Conservation (phyloP, 768 basidiomycete species). For the Lactarius quietus region DNA sequence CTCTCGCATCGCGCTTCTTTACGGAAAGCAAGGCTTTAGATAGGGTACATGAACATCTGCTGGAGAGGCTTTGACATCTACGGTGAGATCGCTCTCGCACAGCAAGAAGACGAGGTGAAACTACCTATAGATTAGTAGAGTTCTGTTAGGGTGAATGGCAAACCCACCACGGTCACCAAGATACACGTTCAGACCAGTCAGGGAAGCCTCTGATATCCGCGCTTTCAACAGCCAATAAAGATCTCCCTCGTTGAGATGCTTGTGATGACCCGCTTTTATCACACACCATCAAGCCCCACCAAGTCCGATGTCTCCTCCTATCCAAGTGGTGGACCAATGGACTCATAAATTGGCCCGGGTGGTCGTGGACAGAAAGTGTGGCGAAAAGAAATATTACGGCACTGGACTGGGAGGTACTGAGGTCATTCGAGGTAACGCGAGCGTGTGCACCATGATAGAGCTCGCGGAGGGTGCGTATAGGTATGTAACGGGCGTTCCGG, state of each 20-base stretch:
- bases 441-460: slow-evolving; percentile 17
- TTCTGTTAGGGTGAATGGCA: not conserved
- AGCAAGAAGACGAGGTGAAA: not conserved
- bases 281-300: slow-evolving; percentile 50
- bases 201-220: slow-evolving; percentile 3
- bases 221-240: slow-evolving; percentile 62
- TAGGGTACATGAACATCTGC: slow-evolving; percentile 5
- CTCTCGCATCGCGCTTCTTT: slow-evolving; percentile 2
- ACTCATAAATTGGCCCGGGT: slow-evolving; percentile 6
- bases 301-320: slow-evolving; percentile 28
- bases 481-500: slow-evolving; percentile 6
- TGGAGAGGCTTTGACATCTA: slow-evolving; percentile 11
- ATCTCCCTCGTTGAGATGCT: slow-evolving; percentile 40
- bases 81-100: slow-evolving; percentile 22
- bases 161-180: slow-evolving; percentile 18
- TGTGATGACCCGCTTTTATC: slow-evolving; percentile 42
- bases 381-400: slow-evolving; percentile 24
- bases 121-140: not conserved
- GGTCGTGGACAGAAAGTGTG: slow-evolving; percentile 16
- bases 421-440: slow-evolving; percentile 7
- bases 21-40: slow-evolving; percentile 15
- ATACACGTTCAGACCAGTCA: slow-evolving; percentile 10
- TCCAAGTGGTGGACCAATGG: slow-evolving; percentile 32
- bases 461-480: slow-evolving; percentile 14
- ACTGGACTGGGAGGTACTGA: slow-evolving; percentile 19